Evolutionary conservation across 768 basidiomycete species (phyloP), one percentile per base, ranked within the genome.

Genomic region (Saitozyma podzolica): DNA sequence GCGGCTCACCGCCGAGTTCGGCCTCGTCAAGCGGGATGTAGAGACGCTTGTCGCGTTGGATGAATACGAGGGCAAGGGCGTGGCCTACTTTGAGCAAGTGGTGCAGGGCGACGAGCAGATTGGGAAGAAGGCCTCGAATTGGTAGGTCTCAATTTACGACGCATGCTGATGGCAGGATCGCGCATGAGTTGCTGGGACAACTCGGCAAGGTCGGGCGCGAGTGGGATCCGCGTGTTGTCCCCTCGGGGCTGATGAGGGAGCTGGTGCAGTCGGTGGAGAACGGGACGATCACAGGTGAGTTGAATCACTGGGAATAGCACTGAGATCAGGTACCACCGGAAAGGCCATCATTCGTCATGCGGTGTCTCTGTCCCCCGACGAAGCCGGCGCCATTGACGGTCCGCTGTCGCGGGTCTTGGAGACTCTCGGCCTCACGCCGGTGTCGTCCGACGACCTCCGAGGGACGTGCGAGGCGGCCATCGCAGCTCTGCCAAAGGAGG

Each of bases 151-250:
- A 20, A 37, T 54, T n/a, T 4, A 53, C 11, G 37, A 52, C 7
- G 5, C 16, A 19, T 8, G 16, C 39, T 10, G 51, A 10, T 40
- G 53, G 11, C 72, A 95, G 93, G 92, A 85, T 97, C 80, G 86
- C 87, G 3, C 90, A 98, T 62, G 91, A 94, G 63, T 83, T 96
- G 0, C 81, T 94, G 2, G 92, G 92, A 0, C 88, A 89, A 66
- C 83, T 97, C 3, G 59, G 56, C n/a, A 81, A 87, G 0, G 82
- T 83, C 40, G 82, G 84, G 51, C 82, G 83, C 17, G 84, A 85
- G 42, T 86, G 87, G 75, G 74, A 77, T 43, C 82, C 86, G 8
- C 88, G 88, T 58, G 82, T 86, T 0, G 70, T 96, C 10, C 83
- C 87, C 6, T 80, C 83, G 0, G 78, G 74, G 10, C 87, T 90